These are phyloP conservation scores for Fusarium musae DNA, from an alignment of 2,329 filamentous ascomycete species.

Conservation along the genomic window DNA sequence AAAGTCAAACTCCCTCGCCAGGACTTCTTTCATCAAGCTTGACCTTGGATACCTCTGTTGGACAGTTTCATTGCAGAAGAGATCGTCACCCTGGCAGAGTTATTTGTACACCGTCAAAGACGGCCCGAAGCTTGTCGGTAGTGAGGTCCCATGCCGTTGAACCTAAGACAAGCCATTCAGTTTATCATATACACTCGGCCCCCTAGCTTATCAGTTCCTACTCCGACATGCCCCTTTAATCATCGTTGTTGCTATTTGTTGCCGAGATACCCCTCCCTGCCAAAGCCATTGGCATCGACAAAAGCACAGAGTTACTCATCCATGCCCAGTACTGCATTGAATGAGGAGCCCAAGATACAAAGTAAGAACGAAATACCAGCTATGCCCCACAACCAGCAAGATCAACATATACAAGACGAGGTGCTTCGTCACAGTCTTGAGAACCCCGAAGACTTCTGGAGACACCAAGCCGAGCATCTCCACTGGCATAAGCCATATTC, in stretches of 20 bases:
- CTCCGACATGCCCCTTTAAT: conserved; percentile 3
- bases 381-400: conserved; percentile 32
- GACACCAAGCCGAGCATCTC: conserved; percentile 76
- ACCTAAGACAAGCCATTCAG: conserved; percentile 22
- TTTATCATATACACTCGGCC: conserved; percentile 4
- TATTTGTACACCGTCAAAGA: conserved; percentile 8
- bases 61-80: conserved; percentile 1
- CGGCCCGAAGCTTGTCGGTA: conserved; percentile 13
- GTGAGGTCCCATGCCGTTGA: conserved; percentile 28
- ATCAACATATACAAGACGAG: conserved; percentile 58
- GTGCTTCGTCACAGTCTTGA: conserved; percentile 68
- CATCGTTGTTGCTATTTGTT: conserved; percentile 2
- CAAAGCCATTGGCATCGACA: background rate
- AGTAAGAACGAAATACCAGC: background rate
- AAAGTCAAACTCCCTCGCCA: background rate
- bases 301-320: conserved; percentile 6
- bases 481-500: conserved; percentile 84
- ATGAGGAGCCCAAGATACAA: background rate
- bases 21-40: background rate
- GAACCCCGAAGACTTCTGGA: conserved; percentile 81
- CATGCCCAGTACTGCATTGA: background rate
- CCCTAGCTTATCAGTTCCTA: conserved; percentile 11
- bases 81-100: conserved; percentile 9
- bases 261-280: background rate
- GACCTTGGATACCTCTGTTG: background rate